Evolutionary conservation across 1,139 yeast species (phyloP).

Genomic region (Blastobotrys elegans): DNA sequence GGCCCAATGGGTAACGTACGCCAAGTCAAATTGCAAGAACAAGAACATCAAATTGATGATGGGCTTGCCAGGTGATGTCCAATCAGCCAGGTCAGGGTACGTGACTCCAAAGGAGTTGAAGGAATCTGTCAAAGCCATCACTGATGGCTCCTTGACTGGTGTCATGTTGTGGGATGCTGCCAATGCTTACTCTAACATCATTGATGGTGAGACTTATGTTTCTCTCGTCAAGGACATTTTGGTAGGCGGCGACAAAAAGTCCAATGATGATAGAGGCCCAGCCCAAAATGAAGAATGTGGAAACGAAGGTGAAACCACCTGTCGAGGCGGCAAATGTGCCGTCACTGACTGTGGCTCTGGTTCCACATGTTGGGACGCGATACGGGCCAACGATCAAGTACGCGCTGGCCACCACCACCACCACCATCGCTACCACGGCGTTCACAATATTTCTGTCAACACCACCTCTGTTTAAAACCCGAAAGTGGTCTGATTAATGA

Average conservation of each 20-base stretch:
- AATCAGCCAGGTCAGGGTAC: constrained; percentile 71
- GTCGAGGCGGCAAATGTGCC: constrained; percentile 48
- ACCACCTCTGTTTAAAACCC: not conserved
- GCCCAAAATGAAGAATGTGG: constrained; percentile 10
- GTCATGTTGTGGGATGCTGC: constrained; percentile 91
- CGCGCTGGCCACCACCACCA: not conserved
- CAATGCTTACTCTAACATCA: constrained; percentile 56
- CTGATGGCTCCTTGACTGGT: constrained; percentile 65
- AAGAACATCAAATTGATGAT: constrained; percentile 41
- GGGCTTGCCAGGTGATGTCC: constrained; percentile 54
- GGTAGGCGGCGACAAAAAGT: constrained; percentile 6
- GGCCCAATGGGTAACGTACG: constrained; percentile 76
- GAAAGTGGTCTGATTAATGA: not conserved
- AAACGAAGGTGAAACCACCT: constrained; percentile 45
- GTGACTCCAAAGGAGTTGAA: constrained; percentile 29
- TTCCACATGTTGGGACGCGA: constrained; percentile 3
- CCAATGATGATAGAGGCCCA: constrained; percentile 13
- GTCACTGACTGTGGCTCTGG: constrained; percentile 50
- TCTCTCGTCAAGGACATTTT: constrained; percentile 41
- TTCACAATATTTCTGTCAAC: not conserved
- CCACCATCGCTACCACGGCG: not conserved
- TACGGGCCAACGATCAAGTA: not conserved
- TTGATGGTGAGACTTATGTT: constrained; percentile 39
- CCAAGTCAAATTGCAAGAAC: constrained; percentile 53
- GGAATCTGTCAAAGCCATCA: constrained; percentile 32